phyloP scores from a whole-genome alignment of 345 rosid species.

The Euphorbia tirucalli region DNA sequence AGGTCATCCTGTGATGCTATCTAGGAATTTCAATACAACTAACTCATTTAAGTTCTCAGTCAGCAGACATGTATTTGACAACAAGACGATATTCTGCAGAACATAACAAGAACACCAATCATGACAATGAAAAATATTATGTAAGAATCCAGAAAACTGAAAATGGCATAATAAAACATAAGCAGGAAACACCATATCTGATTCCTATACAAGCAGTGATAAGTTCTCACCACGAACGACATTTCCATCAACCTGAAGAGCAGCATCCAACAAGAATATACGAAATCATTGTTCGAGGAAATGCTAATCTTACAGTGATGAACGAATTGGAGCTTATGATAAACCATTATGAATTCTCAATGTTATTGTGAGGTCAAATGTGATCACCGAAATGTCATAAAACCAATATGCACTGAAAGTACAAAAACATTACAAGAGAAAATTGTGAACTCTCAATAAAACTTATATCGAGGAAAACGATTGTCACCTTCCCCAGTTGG shows the following conservation, averaged over 20 bases:
- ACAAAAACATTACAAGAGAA: too few species aligned
- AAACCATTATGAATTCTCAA: conserved; percentile 9
- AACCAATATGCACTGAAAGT: too few species aligned
- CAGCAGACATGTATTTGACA: too few species aligned
- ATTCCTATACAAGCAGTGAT: neutral
- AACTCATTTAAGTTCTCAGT: too few species aligned
- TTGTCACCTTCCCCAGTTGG: conserved; percentile 15
- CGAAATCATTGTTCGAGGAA: neutral
- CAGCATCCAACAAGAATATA: neutral
- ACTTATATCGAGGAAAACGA: conserved; percentile 9
- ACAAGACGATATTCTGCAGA: too few species aligned
- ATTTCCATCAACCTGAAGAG: neutral
- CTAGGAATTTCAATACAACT: too few species aligned
- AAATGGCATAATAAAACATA: neutral
- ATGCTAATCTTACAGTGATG: neutral
- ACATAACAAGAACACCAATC: too few species aligned
- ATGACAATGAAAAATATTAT: too few species aligned
- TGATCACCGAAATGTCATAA: too few species aligned
- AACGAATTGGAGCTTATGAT: neutral
- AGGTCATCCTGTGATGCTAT: too few species aligned
- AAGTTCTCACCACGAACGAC: neutral
- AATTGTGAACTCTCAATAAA: conserved; percentile 4
- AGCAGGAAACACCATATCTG: neutral
- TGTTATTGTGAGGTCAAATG: conserved; percentile 11
- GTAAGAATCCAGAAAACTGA: neutral